Evolutionary conservation across 192 early-diverging fungal genomes (phyloP).

Genomic region (Dimargaris cristalligena): DNA sequence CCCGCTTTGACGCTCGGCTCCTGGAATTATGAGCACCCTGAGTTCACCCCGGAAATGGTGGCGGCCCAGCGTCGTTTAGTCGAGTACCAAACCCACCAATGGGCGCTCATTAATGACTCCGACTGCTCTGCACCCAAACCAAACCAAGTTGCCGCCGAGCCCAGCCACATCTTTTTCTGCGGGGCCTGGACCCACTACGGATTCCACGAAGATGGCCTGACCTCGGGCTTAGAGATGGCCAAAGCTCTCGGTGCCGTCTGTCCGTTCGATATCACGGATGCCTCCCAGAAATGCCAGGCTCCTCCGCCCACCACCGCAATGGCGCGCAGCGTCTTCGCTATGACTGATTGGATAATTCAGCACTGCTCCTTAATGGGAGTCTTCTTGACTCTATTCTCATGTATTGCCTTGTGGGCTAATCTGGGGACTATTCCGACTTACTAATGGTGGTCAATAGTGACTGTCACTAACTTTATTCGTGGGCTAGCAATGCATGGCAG

Average conservation of each 20-base stretch:
- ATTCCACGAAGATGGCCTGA: slow-evolving; percentile 45
- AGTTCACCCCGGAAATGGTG: slow-evolving; percentile 23
- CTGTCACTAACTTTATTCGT: too few relatives aligned
- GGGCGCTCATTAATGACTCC: neutral
- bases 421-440: too few relatives aligned
- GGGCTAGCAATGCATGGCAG: too few relatives aligned
- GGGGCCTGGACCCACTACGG: slow-evolving; percentile 55
- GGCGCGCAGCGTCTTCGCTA: neutral
- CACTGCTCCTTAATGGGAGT: too few relatives aligned
- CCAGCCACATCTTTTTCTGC: slow-evolving; percentile 20
- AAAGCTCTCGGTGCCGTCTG: slow-evolving; percentile 27
- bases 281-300: neutral
- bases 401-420: too few relatives aligned
- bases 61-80: slow-evolving; percentile 28
- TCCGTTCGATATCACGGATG: slow-evolving; percentile 12
- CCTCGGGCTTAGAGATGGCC: slow-evolving; percentile 37
- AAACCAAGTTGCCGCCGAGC: neutral
- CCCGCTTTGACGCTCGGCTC: slow-evolving; percentile 20
- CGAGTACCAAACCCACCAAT: slow-evolving; percentile 28
- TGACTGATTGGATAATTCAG: too few relatives aligned
- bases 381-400: too few relatives aligned
- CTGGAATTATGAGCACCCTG: slow-evolving; percentile 35
- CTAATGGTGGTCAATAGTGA: too few relatives aligned
- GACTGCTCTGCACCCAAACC: neutral
- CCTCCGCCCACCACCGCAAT: neutral